Evolutionary conservation across 768 basidiomycete genomes (phyloP).

Genomic region (Mycena amicta): DNA sequence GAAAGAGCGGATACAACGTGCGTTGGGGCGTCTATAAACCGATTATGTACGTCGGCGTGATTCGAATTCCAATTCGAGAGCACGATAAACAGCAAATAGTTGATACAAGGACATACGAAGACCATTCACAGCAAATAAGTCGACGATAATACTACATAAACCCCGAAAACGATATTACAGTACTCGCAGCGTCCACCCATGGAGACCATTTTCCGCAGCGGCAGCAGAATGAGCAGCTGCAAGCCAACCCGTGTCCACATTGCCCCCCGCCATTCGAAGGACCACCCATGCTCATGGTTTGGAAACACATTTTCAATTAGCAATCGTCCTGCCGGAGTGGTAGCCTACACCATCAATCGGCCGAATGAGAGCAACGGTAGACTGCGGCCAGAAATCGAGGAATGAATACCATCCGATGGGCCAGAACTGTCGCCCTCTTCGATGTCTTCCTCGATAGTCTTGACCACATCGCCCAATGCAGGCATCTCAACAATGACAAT

Average conservation of each 20-base stretch:
- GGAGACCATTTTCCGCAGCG: conserved; percentile 63
- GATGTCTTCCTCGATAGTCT: conserved; percentile 71
- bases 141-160: conserved; percentile 38
- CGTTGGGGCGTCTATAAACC: conserved; percentile 15
- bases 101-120: too few relatives aligned
- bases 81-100: too few relatives aligned
- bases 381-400: conserved; percentile 67
- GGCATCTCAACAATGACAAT: conserved; percentile 89
- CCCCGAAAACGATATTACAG: conserved; percentile 50
- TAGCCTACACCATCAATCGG: conserved; percentile 85
- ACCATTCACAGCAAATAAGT: conserved; percentile 43
- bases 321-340: conserved; percentile 82
- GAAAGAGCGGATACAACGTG: neutral
- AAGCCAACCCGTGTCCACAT: conserved; percentile 68
- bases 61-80: too few relatives aligned
- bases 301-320: conserved; percentile 83
- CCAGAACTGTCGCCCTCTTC: conserved; percentile 10
- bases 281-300: conserved; percentile 48
- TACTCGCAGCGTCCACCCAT: conserved; percentile 80
- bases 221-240: conserved; percentile 74
- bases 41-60: conserved; percentile 15
- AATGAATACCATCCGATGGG: conserved; percentile 38
- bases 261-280: conserved; percentile 49
- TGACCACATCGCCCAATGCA: conserved; percentile 70
- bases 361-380: conserved; percentile 79